Evolutionary conservation across 768 basidiomycete genomes (phyloP), one percentile per base, ranked within the genome.

Genomic region (Podaxis sp.): DNA sequence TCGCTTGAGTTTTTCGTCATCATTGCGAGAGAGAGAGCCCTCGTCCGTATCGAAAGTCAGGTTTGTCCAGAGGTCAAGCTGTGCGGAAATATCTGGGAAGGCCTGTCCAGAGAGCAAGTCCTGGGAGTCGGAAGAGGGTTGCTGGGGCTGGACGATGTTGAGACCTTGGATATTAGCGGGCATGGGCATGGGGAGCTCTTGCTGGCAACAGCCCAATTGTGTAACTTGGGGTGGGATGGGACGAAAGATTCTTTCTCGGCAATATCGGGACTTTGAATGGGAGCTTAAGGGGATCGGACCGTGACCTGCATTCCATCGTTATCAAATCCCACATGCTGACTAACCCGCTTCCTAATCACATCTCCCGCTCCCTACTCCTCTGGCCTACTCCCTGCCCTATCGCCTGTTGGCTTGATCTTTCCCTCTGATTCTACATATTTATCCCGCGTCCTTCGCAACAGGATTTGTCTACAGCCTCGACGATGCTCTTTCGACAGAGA

Each of bases 21-120:
- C 73, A 60, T 69, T 68, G 44, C 71, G 71, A n/a, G 67, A 38
- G 37, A 64, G 67, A 47, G 79, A 66, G n/a, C 84, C 74, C 18
- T 92, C 91, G 67, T 91, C 90, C 0, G 84, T 84, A 61, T 91
- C 86, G 69, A 94, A 94, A 6, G 85, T 73, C 59, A 93, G 79
- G 72, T 90, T 87, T 13, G 90, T 89, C 93, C 93, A 94, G 57
- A 94, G 77, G 71, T 89, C 87, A 56, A 91, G 85, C 70, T 90
- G 90, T 0, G 90, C 86, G 18, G 80, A 79, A 57, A 93, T 79
- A 73, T 93, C 91, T 10, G 88, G 87, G 69, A 85, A 90, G 0
- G 86, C 76, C 25, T 83, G 82, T 0, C 84, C 77, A 0, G 83
- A 74, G 62, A 91, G 81, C 25, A 90, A 77, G 62, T 90, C 86